Percentiles rank a stretch among this genome's conserved stretches.
These are phyloP conservation scores for Podospora pseudoanserina DNA, from an alignment of 495 filamentous ascomycete species.

Conservation along the genomic window DNA sequence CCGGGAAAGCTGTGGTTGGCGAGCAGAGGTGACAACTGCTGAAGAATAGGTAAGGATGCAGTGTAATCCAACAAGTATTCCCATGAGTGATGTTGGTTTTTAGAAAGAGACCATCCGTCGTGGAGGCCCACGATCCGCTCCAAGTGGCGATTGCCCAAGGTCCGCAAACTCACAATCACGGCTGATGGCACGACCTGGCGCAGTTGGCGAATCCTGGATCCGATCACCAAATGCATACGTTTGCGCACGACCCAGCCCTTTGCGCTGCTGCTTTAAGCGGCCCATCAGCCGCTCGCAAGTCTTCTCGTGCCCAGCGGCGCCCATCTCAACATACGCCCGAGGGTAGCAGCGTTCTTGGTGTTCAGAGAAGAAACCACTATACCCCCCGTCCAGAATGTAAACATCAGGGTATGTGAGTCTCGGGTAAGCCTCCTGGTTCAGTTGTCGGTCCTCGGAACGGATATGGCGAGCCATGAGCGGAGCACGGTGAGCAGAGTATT, in stretches of 20 bases:
- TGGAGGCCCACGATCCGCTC: constrained; percentile 51
- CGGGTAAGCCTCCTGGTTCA: constrained; percentile 81
- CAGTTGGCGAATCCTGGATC: constrained; percentile 79
- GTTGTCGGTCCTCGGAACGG: constrained; percentile 76
- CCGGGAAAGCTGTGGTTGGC: background rate
- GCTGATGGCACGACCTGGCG: constrained; percentile 49
- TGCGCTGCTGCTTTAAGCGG: constrained; percentile 71
- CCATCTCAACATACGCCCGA: constrained; percentile 96
- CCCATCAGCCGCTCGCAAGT: constrained; percentile 93
- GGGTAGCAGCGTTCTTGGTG: constrained; percentile 79
- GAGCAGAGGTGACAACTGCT: background rate
- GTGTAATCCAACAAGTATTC: background rate
- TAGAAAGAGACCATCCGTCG: constrained; percentile 74
- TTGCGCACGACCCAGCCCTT: constrained; percentile 80
- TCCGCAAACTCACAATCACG: constrained; percentile 43
- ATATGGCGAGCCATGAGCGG: constrained; percentile 92
- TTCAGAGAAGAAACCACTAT: constrained; percentile 82
- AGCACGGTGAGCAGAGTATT: constrained; percentile 96
- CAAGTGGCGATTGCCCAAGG: constrained; percentile 52
- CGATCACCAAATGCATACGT: constrained; percentile 89
- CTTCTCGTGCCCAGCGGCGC: constrained; percentile 76
- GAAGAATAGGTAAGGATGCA: background rate
- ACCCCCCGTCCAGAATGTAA: constrained; percentile 95
- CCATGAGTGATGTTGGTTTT: constrained; percentile 5
- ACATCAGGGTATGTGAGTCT: constrained; percentile 88